Percentiles rank a stretch among this genome's conserved stretches.
Evolutionary conservation across 2,329 filamentous ascomycete species (phyloP).

Genomic region (Pezicula radicicola): DNA sequence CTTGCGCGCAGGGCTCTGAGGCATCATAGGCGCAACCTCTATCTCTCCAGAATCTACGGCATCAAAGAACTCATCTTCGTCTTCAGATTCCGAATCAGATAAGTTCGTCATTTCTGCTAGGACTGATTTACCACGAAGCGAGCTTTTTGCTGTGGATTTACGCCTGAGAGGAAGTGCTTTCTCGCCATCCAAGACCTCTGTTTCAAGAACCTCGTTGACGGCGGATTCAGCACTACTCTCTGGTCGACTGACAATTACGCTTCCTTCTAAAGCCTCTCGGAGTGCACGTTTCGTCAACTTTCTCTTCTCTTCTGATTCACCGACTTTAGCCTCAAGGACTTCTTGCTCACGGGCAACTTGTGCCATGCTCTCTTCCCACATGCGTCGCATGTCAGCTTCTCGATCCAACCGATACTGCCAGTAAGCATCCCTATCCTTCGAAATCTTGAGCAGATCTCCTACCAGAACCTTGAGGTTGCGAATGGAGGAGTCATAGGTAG

Average conservation of each 20-base stretch:
- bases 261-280: slow-evolving; percentile 72
- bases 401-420: slow-evolving; percentile 95
- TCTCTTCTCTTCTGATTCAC: slow-evolving; percentile 86
- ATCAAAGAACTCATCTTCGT: slow-evolving; percentile 95
- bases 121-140: slow-evolving; percentile 58
- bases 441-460: slow-evolving; percentile 85
- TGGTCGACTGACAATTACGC: slow-evolving; percentile 47
- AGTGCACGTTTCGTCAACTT: slow-evolving; percentile 87
- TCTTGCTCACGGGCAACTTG: slow-evolving; percentile 94
- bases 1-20: slow-evolving; percentile 30
- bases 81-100: slow-evolving; percentile 73
- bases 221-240: slow-evolving; percentile 19
- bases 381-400: slow-evolving; percentile 84
- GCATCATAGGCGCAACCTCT: slow-evolving; percentile 69
- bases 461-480: slow-evolving; percentile 82
- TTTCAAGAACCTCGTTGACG: slow-evolving; percentile 29
- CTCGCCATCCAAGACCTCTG: slow-evolving; percentile 34
- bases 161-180: slow-evolving; percentile 25
- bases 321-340: slow-evolving; percentile 80
- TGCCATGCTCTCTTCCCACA: slow-evolving; percentile 99
- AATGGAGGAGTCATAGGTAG: slow-evolving; percentile 86
- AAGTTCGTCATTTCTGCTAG: slow-evolving; percentile 70
- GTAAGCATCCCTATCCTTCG: slow-evolving; percentile 88
- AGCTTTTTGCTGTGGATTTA: slow-evolving; percentile 38
- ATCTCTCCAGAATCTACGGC: slow-evolving; percentile 92